Base-by-base conservation (phyloP, 768 basidiomycete genomes). In the Chalciporus pseudorubinellus region DNA sequence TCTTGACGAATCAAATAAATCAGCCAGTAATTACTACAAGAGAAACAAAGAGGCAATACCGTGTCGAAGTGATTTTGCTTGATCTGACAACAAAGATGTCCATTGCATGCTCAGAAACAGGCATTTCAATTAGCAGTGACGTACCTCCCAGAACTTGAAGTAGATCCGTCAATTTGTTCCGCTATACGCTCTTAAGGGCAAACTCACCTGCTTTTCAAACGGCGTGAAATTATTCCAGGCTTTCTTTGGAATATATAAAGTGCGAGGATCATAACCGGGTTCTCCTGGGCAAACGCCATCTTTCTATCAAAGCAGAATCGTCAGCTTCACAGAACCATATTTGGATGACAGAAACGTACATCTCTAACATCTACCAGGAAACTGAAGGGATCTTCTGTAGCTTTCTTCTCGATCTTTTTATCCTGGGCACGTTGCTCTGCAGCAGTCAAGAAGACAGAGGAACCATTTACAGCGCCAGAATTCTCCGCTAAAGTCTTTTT, bases 11-110 rank as follows among this genome's bases (percentile, higher is more conserved):
- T 16, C 26, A 53, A 20, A 50, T 18, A 20, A 12, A 21, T 57
- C 42, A 60, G 53, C 40, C 39, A 38, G 46, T 52, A 47, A 60
- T 65, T 68, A 24, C 20, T 5, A 38, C 16, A 16, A 6, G 28
- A 28, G 19, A 20, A 29, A 48, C 14, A 26, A 45, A 46, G 18
- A 39, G 5, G 59, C 67, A 55, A 11, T 60, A 89, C 88, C 16
- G 97, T 99, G 70, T 99, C 97, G 65, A 84, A 98, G 65, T 98
- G 94, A 62, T 94, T 87, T 70, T 95, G 92, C 67, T 98, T 99
- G 75, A 99, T 99, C 79, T 92, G 69, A 75, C 10, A 38, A 48
- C n/a, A 40, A 24, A n/a, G 51, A 64, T 47, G 20, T 53, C 66
- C 38, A 47, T 44, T 10, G 34, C 7, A 21, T 38, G 19, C 6